These are phyloP conservation scores for Coprinopsis sp. DNA, from an alignment of 768 basidiomycete species.

Conservation along the genomic window DNA sequence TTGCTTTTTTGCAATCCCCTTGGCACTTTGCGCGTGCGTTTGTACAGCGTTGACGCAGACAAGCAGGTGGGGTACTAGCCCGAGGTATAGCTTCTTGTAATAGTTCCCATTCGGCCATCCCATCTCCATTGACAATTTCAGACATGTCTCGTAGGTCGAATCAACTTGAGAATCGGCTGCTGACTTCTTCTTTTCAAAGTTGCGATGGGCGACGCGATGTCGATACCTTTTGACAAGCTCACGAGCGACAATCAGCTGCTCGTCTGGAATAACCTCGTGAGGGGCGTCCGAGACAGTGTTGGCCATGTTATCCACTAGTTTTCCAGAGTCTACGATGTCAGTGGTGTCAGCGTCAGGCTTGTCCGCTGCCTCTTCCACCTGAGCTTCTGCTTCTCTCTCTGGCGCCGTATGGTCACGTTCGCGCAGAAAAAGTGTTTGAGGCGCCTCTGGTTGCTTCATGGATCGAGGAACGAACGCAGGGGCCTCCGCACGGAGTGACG, in stretches of 20 bases:
- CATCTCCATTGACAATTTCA: constrained; percentile 13
- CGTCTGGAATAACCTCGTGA: constrained; percentile 10
- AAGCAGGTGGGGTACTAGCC: constrained; percentile 19
- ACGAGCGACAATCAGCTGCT: constrained; percentile 10
- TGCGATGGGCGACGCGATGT: constrained; percentile 4
- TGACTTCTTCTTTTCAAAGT: constrained; percentile 8
- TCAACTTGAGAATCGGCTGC: constrained; percentile 7
- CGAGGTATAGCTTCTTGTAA: constrained; percentile 19
- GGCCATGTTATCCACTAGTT: constrained; percentile 12
- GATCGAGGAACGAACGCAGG: constrained; percentile 17
- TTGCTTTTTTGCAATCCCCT: constrained; percentile 16
- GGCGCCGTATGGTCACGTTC: neutral
- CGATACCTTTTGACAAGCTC: constrained; percentile 12
- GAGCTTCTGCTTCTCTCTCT: constrained; percentile 4
- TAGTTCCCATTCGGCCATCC: constrained; percentile 16
- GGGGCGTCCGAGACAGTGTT: constrained; percentile 11
- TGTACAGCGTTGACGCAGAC: constrained; percentile 16
- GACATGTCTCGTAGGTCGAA: constrained; percentile 14
- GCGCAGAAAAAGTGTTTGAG: neutral
- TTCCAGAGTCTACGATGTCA: constrained; percentile 15
- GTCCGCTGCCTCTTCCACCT: constrained; percentile 15
- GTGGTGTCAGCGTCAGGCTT: constrained; percentile 19
- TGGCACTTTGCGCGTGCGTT: constrained; percentile 1
- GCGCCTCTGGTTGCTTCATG: neutral
- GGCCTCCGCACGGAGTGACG: constrained; percentile 13